Evolutionary conservation across 2,329 filamentous ascomycete species (phyloP), one percentile per base, ranked within the genome.

Genomic region (Cladosporium sp.): DNA sequence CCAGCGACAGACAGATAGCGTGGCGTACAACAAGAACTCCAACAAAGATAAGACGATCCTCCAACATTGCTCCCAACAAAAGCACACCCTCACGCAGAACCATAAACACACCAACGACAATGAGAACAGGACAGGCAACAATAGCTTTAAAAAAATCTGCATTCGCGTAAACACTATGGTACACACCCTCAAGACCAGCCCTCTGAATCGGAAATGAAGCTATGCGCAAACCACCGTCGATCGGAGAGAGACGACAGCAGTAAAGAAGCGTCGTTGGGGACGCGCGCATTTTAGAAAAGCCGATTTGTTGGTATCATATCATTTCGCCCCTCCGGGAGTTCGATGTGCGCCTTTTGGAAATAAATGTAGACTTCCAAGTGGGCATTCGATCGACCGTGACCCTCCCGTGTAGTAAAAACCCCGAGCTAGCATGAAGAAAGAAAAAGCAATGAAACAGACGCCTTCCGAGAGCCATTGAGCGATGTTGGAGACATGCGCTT

Each of bases 381-480:
- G 54, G 54, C 32, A 28, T 43, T 39, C 34, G 32, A 43, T 32
- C 32, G 25, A 28, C 26, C n/a, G 58, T 51, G 30, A 16, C 46
- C 43, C 18, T 61, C 43, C 58, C 58, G 28, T 61, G n/a, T 34
- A 36, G 48, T n/a, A 58, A 51, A 34, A 48, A 11, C 36, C 58
- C 58, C 30, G 58, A 61, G 58, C 58, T 61, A 61, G 58, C 58
- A 61, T 61, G 58, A 61, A 36, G 58, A 61, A 61, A 53, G 32
- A 49, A 61, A 51, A 49, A 61, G 58, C 43, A 61, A 51, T n/a
- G 28, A 61, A 61, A 51, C 25, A 61, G 56, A 58, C 56, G 56
- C 32, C 36, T 16, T 46, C 23, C 36, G n/a, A 26, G 43, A 25
- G 23, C 43, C 25, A 16, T 25, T 18, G 26, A 36, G 43, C 28